Percentiles rank a stretch among this genome's conserved stretches.
Conservation (phyloP, 1,139 yeast species). For the Candida sanyaensis region DNA sequence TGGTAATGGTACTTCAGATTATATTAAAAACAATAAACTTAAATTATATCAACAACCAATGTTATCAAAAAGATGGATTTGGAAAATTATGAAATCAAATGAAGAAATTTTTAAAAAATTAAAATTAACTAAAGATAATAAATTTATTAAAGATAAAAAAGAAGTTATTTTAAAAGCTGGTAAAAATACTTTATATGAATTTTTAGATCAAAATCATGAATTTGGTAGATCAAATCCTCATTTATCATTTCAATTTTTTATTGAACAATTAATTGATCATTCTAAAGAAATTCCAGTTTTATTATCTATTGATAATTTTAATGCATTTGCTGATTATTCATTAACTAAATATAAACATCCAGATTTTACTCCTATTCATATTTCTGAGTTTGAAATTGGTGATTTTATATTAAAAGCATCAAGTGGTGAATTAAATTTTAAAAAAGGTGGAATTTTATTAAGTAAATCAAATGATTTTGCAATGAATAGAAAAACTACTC, state of each 20-base stretch:
- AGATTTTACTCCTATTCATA: conserved; percentile 58
- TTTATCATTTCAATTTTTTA: conserved; percentile 50
- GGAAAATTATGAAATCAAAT: conserved; percentile 61
- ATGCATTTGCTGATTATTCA: conserved; percentile 59
- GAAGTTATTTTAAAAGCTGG: conserved; percentile 41
- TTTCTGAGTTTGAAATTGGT: conserved; percentile 69
- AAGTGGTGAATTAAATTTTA: conserved; percentile 54
- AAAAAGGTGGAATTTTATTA: conserved; percentile 65
- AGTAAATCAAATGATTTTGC: conserved; percentile 49
- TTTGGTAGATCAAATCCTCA: conserved; percentile 40
- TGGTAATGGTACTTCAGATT: conserved; percentile 74
- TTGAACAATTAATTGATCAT: conserved; percentile 52
- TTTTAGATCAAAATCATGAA: conserved; percentile 37
- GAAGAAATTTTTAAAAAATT: conserved; percentile 49
- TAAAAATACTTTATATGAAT: conserved; percentile 45
- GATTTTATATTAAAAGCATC: conserved; percentile 56
- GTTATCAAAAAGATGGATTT: conserved; percentile 64
- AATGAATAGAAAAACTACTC: conserved; percentile 44
- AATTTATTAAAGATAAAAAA: conserved; percentile 34
- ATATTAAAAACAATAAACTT: conserved; percentile 51
- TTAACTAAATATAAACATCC: conserved; percentile 63
- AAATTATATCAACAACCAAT: conserved; percentile 75
- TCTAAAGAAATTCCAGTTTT: conserved; percentile 58
- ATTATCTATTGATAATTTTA: conserved; percentile 75
- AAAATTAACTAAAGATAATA: conserved; percentile 46